Base-by-base conservation (phyloP, 1,284 basidiomycete species). In the Cutaneotrichosporon arboriforme region DNA sequence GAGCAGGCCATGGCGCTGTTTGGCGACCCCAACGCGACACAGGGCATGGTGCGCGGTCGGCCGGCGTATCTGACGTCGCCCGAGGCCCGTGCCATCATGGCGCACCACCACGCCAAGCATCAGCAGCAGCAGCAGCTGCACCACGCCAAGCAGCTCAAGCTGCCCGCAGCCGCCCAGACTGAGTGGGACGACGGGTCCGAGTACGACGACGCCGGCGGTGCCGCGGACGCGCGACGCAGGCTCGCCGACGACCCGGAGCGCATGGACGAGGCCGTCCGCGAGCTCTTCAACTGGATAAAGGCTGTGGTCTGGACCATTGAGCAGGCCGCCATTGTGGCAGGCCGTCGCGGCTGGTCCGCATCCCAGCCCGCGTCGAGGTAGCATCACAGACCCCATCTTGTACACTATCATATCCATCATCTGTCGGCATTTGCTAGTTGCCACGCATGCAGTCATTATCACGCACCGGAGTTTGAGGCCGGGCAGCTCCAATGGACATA, bases 211-310 rank as follows among this genome's bases (percentile, higher is more conserved):
- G 39, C 38, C 21, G 23, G 23, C 15, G 22, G 31, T 22, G 35
- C 20, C 13, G 17, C 17, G 17, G 36, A 20, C 22, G 36, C 12
- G 40, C 49, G 57, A 26, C 55, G 54, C 34, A 61, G 65, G 2
- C 49, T 69, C 12, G 52, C 64, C 17, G 68, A 72, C 31, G 69
- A 71, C 51, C 72, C 70, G 8, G 70, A 71, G 48, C 49, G 68
- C 31, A 60, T 74, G 60, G 72, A 75, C 52, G 68, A 72, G 43
- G 69, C 70, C 0, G 69, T 73, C 1, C 57, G 67, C 42, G 72
- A 73, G 53, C 60, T 75, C 22, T 75, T 75, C 67, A 71, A 70
- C 54, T 75, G 73, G 73, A 74, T 75, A 48, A 75, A 75, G 60
- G 68, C 71, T 1, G 70, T 74, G 43, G 70, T 74, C 23, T 75